A percentile compares a stretch with the other conserved stretches of the same genome.
Evolutionary conservation across 1,284 basidiomycete species (phyloP).

Genomic region (Ganoderma meredithae): DNA sequence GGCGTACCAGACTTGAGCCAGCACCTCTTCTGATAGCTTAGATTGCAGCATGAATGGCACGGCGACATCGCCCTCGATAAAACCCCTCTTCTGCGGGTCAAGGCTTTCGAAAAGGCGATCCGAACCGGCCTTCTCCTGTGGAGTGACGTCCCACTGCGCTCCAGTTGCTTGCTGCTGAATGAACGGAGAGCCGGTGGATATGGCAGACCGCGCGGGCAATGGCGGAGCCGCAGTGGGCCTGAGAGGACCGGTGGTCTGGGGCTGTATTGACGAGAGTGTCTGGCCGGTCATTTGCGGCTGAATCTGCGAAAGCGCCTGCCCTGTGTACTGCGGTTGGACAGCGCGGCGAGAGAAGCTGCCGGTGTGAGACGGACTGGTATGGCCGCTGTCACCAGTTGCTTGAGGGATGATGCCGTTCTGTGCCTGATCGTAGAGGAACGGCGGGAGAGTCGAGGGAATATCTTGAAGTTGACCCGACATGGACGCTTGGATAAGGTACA

Average conservation of each 20-base stretch:
- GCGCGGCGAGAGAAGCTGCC: conserved; percentile 47
- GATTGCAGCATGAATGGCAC: conserved; percentile 98
- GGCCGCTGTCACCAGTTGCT: conserved; percentile 65
- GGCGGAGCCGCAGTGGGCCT: conserved; percentile 58
- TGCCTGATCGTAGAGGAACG: conserved; percentile 91
- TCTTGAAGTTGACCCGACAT: conserved; percentile 85
- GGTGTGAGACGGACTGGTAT: conserved; percentile 57
- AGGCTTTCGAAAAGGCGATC: conserved; percentile 89
- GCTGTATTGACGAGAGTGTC: conserved; percentile 47
- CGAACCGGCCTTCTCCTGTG: conserved; percentile 81
- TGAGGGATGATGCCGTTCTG: conserved; percentile 60
- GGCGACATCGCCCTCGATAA: conserved; percentile 92
- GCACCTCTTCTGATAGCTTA: conserved; percentile 81
- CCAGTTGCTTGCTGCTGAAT: conserved; percentile 34
- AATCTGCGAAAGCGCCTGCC: conserved; percentile 48
- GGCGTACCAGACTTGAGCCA: conserved; percentile 92
- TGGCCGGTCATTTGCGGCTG: conserved; percentile 57
- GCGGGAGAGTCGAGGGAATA: conserved; percentile 85
- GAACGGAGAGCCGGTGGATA: conserved; percentile 38
- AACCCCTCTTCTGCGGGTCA: conserved; percentile 80
- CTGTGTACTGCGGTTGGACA: conserved; percentile 71
- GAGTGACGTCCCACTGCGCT: conserved; percentile 84
- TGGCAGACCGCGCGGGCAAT: conserved; percentile 49
- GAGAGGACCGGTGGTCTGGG: conserved; percentile 55
- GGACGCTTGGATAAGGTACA: conserved; percentile 93